These are phyloP conservation scores for Hypoxylon fuscum DNA, from an alignment of 495 filamentous ascomycete genomes.

Conservation along the genomic window DNA sequence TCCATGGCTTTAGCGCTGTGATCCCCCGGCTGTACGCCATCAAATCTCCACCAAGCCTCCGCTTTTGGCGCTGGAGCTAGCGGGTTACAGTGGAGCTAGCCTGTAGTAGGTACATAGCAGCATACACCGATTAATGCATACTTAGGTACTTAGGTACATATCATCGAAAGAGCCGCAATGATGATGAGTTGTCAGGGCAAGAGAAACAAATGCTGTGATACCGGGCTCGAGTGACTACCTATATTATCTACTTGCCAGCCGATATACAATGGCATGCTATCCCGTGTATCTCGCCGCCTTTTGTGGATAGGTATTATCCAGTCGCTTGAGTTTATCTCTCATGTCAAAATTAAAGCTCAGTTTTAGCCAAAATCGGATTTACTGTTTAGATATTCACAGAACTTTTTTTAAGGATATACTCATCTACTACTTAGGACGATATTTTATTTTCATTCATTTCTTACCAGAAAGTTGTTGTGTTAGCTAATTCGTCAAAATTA, in stretches of 20 bases:
- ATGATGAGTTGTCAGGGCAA: conserved; percentile 7
- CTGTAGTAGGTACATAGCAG: neutral
- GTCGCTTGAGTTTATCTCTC: conserved; percentile 5
- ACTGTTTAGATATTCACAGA: conserved; percentile 14
- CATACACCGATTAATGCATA: conserved; percentile 6
- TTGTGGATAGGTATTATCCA: conserved; percentile 1
- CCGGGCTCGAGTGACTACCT: neutral
- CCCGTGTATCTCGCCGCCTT: conserved; percentile 1
- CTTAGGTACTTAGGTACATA: neutral
- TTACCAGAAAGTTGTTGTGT: neutral
- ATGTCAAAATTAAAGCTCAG: neutral
- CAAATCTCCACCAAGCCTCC: conserved; percentile 12
- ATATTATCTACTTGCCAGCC: conserved; percentile 14
- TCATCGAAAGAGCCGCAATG: conserved; percentile 31
- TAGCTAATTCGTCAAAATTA: neutral
- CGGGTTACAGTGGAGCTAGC: neutral
- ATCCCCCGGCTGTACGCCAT: conserved; percentile 15
- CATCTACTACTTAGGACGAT: no score
- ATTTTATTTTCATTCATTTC: neutral
- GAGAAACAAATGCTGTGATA: conserved; percentile 11
- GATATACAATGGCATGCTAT: conserved; percentile 11
- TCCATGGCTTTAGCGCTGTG: conserved; percentile 21
- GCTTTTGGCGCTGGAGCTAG: conserved; percentile 27
- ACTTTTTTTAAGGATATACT: neutral
- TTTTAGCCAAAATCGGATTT: neutral